Evolutionary conservation across 2,329 filamentous ascomycete species (phyloP).

Genomic region (Fusarium albidum): DNA sequence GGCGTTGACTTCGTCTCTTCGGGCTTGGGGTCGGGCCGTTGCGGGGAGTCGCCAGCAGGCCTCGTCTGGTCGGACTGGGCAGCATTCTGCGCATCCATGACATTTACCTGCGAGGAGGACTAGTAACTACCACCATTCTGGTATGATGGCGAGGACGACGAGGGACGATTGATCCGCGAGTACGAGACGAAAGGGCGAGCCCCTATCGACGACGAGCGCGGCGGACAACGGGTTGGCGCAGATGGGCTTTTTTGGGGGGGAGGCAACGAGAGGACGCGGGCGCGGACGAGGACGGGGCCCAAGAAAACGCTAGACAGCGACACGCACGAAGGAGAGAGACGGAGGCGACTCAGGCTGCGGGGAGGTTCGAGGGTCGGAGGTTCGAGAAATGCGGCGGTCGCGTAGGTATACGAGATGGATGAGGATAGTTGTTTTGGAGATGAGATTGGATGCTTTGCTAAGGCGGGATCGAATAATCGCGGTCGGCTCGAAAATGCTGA

Average conservation of each 20-base stretch:
- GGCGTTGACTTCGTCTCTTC: slow-evolving; percentile 34
- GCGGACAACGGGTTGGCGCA: slow-evolving; percentile 23
- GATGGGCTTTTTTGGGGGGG: slow-evolving; percentile 11
- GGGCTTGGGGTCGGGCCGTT: slow-evolving; percentile 46
- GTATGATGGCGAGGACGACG: slow-evolving; percentile 42
- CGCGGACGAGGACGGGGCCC: slow-evolving; percentile 15
- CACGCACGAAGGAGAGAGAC: slow-evolving; percentile 15
- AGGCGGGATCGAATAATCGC: slow-evolving; percentile 22
- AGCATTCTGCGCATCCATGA: slow-evolving; percentile 75
- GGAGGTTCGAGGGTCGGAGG: slow-evolving; percentile 16
- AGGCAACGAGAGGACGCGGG: slow-evolving; percentile 19
- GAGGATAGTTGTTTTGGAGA: slow-evolving; percentile 23
- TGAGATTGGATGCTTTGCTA: slow-evolving; percentile 25
- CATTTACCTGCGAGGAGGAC: slow-evolving; percentile 64
- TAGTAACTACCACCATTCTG: slow-evolving; percentile 68
- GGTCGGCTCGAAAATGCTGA: slow-evolving; percentile 23
- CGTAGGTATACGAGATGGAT: slow-evolving; percentile 27
- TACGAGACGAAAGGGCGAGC: slow-evolving; percentile 20
- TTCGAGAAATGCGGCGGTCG: slow-evolving; percentile 20
- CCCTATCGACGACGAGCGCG: slow-evolving; percentile 24
- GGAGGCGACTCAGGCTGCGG: slow-evolving; percentile 19
- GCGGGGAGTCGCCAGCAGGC: slow-evolving; percentile 62
- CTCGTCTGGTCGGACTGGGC: slow-evolving; percentile 68
- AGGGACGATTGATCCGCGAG: slow-evolving; percentile 41
- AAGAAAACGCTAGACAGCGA: slow-evolving; percentile 8